These are phyloP conservation scores for Lasiodiplodia sp. DNA, from an alignment of 2,329 filamentous ascomycete genomes.

Conservation along the genomic window DNA sequence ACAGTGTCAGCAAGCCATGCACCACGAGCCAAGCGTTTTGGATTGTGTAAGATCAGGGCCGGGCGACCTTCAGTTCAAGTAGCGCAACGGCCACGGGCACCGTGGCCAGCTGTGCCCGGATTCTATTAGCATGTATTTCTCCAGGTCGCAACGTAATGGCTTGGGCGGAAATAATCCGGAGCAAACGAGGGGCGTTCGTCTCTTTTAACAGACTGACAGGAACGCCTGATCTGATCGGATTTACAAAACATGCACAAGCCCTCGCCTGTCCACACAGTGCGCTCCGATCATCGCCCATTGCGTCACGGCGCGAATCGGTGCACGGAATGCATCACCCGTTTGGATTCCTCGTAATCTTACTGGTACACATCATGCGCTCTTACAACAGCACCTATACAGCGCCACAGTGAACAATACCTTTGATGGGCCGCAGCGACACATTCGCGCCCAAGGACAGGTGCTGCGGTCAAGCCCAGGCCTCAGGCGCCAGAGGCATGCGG, in stretches of 20 bases:
- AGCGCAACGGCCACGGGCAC: slow-evolving; percentile 2
- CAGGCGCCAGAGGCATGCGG: not conserved
- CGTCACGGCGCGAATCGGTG: slow-evolving; percentile 6
- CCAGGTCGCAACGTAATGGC: not conserved
- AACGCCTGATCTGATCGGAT: slow-evolving; percentile 25
- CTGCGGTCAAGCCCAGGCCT: not conserved
- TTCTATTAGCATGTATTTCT: slow-evolving; percentile 12
- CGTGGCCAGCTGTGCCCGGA: not conserved
- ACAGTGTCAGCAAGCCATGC: slow-evolving; percentile 7
- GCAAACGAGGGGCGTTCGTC: not conserved
- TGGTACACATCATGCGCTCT: not conserved
- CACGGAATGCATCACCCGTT: not conserved
- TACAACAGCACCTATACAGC: not conserved
- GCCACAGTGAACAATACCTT: not conserved
- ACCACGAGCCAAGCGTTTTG: slow-evolving; percentile 18
- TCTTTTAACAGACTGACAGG: not conserved
- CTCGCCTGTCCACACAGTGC: slow-evolving; percentile 3
- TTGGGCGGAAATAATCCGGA: not conserved
- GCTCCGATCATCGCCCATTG: slow-evolving; percentile 21
- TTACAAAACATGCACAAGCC: slow-evolving; percentile 25
- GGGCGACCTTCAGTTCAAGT: slow-evolving; percentile 18
- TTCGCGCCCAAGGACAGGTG: slow-evolving; percentile 1
- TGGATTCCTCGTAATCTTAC: not conserved
- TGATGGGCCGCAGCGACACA: slow-evolving; percentile 4
- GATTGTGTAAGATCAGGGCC: slow-evolving; percentile 12